Conservation (phyloP, 352 stramenopile species). For the Pythium phragmitis region DNA sequence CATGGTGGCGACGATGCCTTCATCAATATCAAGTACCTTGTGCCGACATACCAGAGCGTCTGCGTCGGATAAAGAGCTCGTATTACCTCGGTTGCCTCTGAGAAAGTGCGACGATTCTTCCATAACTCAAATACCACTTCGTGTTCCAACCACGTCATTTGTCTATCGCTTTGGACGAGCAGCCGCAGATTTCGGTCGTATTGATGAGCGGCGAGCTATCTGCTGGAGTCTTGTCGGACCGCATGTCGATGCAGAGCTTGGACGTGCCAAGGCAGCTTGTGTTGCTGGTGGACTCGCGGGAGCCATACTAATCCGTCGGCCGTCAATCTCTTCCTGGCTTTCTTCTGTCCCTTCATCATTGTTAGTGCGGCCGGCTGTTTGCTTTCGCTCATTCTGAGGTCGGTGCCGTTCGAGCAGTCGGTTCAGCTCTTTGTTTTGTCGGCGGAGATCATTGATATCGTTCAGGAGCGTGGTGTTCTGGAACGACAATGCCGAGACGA, state of each 20-base stretch:
- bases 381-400: not conserved
- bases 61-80: slow-evolving; percentile 50
- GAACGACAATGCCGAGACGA: slow-evolving; percentile 62
- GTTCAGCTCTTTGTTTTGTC: slow-evolving; percentile 70
- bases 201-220: slow-evolving; percentile 12
- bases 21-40: slow-evolving; percentile 99
- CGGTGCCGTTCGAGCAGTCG: slow-evolving; percentile 29
- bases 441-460: slow-evolving; percentile 60
- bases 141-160: not conserved
- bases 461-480: slow-evolving; percentile 68
- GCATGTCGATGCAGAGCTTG: not conserved
- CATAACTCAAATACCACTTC: not conserved
- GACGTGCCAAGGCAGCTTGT: not conserved
- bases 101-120: not conserved
- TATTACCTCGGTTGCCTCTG: no score
- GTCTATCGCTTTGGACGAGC: slow-evolving; percentile 4
- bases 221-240: slow-evolving; percentile 4
- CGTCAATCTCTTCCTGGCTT: slow-evolving; percentile 4
- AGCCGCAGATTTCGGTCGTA: slow-evolving; percentile 33
- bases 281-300: not conserved
- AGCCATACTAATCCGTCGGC: not conserved
- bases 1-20: slow-evolving; percentile 96
- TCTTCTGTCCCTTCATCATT: not conserved
- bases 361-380: not conserved
- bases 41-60: slow-evolving; percentile 95